Conservation (phyloP, 768 basidiomycete genomes). For the Clavaria fumosa region DNA sequence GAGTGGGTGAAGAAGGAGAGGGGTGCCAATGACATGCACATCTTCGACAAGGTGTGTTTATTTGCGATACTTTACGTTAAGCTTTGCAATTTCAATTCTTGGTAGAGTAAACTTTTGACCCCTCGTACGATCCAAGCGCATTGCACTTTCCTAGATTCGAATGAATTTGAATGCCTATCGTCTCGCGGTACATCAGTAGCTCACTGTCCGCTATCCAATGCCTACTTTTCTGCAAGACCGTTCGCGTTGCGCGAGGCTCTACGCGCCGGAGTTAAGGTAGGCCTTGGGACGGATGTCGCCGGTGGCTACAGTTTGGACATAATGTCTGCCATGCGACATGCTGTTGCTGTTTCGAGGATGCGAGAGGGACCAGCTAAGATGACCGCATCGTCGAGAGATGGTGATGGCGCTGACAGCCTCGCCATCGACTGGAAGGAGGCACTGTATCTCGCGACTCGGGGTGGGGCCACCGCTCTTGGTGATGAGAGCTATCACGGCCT, state of each 20-base stretch:
- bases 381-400: conserved; percentile 3
- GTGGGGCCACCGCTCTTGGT: conserved; percentile 59
- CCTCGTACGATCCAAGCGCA: conserved; percentile 68
- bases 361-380: no score
- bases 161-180: conserved; percentile 36
- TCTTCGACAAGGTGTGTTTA: no score
- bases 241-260: conserved; percentile 63
- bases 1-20: conserved; percentile 51
- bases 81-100: no score
- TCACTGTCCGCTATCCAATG: conserved; percentile 81
- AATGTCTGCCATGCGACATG: conserved; percentile 67
- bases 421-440: conserved; percentile 73
- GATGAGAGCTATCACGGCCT: conserved; percentile 30
- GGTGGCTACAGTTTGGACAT: conserved; percentile 76
- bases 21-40: no score
- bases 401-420: conserved; percentile 16
- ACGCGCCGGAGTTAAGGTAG: conserved; percentile 44
- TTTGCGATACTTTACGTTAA: no score
- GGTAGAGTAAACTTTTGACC: conserved; percentile 49
- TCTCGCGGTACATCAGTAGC: conserved; percentile 47
- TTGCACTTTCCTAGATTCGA: conserved; percentile 60
- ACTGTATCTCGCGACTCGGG: conserved; percentile 70
- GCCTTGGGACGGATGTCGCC: conserved; percentile 74
- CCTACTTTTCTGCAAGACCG: conserved; percentile 65
- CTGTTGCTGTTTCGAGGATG: no score